Percentiles rank a stretch among this genome's conserved stretches.
phyloP scores from a whole-genome alignment of 768 basidiomycete genomes.

The Crepidotus variabilis region DNA sequence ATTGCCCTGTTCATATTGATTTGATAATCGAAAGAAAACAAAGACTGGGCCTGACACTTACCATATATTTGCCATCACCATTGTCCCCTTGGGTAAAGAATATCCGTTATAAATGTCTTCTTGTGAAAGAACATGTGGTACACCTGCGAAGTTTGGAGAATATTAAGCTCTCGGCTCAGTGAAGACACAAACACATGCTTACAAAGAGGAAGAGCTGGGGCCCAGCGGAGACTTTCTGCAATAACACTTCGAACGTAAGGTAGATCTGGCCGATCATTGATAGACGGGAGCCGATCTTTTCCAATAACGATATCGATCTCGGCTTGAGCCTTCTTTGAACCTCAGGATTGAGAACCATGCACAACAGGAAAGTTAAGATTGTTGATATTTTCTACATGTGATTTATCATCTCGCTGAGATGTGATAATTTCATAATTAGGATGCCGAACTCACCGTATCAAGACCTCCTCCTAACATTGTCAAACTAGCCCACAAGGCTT shows the following conservation, averaged over 20 bases:
- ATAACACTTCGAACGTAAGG: slow-evolving; percentile 46
- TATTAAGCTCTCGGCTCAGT: neutral
- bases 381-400: slow-evolving; percentile 32
- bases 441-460: neutral
- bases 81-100: slow-evolving; percentile 36
- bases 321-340: slow-evolving; percentile 46
- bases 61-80: slow-evolving; percentile 50
- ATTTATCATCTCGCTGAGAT: neutral
- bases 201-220: slow-evolving; percentile 40
- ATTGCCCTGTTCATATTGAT: slow-evolving; percentile 32
- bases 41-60: too few relatives aligned
- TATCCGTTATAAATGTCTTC: slow-evolving; percentile 21
- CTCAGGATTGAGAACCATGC: slow-evolving; percentile 39
- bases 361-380: slow-evolving; percentile 41
- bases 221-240: slow-evolving; percentile 45
- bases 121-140: slow-evolving; percentile 18
- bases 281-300: slow-evolving; percentile 31
- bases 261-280: slow-evolving; percentile 38
- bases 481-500: neutral
- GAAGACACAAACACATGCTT: slow-evolving; percentile 5
- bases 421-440: neutral
- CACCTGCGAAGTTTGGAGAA: slow-evolving; percentile 5
- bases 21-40: neutral
- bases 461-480: slow-evolving; percentile 1
- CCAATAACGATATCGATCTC: slow-evolving; percentile 46